phyloP scores from a whole-genome alignment of 345 rosid species.

The Eucalyptus microcorys region DNA sequence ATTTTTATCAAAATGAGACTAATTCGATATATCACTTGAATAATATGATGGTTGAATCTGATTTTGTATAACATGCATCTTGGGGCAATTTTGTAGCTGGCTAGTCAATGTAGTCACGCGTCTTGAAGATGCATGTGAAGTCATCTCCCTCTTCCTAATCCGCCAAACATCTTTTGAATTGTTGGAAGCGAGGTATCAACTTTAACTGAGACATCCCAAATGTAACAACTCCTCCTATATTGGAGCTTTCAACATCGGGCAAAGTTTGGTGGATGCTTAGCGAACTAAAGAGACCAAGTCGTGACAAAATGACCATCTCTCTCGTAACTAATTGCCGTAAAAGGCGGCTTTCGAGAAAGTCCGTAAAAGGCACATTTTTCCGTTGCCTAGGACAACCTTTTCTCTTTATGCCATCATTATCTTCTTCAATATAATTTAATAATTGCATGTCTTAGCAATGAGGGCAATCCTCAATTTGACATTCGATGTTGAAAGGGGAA shows the following conservation, averaged over 20 bases:
- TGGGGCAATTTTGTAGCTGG: background rate
- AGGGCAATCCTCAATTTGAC: background rate
- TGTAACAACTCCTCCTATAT: background rate
- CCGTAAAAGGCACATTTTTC: background rate
- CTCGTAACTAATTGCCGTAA: background rate
- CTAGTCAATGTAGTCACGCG: background rate
- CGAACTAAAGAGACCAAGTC: background rate
- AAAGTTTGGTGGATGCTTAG: background rate
- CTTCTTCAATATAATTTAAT: background rate
- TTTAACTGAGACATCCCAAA: background rate
- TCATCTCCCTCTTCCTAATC: background rate
- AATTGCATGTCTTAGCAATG: background rate
- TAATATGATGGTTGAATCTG: background rate
- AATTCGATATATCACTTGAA: background rate
- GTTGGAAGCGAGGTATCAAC: background rate
- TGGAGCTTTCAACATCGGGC: background rate
- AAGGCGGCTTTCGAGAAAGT: background rate
- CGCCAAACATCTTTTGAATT: background rate
- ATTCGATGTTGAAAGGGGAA: background rate
- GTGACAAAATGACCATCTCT: background rate
- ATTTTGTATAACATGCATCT: background rate
- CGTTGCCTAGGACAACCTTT: background rate
- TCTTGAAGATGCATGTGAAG: background rate
- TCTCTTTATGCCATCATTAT: background rate
- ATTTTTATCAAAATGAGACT: background rate